Base-by-base conservation (phyloP, 371 early-diverging fungal genomes). In the Mucor plumbeus region DNA sequence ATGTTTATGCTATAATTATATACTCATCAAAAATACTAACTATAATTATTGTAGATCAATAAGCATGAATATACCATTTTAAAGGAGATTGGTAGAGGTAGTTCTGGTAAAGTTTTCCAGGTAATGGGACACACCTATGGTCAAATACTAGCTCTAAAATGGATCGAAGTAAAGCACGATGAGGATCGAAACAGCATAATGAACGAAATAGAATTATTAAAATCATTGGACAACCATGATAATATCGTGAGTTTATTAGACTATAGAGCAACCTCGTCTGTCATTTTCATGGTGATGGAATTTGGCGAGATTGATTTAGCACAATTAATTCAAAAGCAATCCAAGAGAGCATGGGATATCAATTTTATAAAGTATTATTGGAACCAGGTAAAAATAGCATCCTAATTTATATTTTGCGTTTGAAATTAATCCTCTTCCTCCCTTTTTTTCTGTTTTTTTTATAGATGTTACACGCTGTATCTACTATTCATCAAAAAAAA, bases 301-400 rank as follows among this genome's bases (percentile, higher is more conserved):
- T 92, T 89, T 68, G 99, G 99, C 31, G 97, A 98, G 68, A 93
- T 91, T 8, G 98, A 98, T 67, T 74, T 99, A 41, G 92, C 92
- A 3, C 83, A 83, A 43, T 66, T 95, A 50, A 76, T 97, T 63
- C 65, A 82, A 53, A 81, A 78, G 35, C 86, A 88, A 43, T 71
- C 81, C 6, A 70, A 72, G 11, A 77, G 85, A 14, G 81, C 86
- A 0, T 76, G 92, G 64, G 86, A 91, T 43, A 70, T 92, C 50
- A 89, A 88, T 58, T 91, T 91, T 61, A 84, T 97, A 17, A 84
- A 92, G 8, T 71, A 87, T 57, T 94, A 92, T 67, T 97, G 96
- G 95, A 84, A 89, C 66, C 94, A 95, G 84, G 90, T 89, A 80
- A 50, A 26, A 26, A 26, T 3, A 1, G 1, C 3, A 3, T 26